Evolutionary conservation across 345 rosid species (phyloP).

Genomic region (Salix suchowensis): DNA sequence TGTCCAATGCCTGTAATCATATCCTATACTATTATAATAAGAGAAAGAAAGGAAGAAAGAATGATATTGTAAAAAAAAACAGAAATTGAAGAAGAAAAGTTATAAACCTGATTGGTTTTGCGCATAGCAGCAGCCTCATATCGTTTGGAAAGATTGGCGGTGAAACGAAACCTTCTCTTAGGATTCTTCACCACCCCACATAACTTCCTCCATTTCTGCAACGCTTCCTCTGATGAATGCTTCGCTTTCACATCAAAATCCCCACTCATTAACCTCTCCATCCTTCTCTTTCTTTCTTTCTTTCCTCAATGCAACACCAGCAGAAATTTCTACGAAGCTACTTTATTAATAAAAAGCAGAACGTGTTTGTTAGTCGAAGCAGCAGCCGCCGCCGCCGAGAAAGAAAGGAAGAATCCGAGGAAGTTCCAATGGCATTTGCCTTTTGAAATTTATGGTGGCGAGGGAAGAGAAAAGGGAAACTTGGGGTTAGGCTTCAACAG

Average conservation of each 20-base stretch:
- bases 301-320: neutral
- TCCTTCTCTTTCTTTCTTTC: neutral
- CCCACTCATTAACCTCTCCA: constrained; percentile 65
- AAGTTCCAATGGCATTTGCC: neutral
- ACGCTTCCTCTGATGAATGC: constrained; percentile 55
- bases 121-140: constrained; percentile 90
- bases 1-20: no score
- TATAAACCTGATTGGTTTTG: constrained; percentile 57
- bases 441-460: no score
- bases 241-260: constrained; percentile 67
- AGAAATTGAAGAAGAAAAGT: neutral
- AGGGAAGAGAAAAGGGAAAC: neutral
- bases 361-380: neutral
- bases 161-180: constrained; percentile 77
- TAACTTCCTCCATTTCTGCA: constrained; percentile 65
- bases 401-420: neutral
- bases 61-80: neutral
- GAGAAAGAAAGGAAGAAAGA: no score
- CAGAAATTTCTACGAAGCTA: neutral
- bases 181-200: constrained; percentile 84
- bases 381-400: neutral
- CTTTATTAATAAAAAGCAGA: neutral
- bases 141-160: constrained; percentile 85
- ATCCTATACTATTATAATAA: no score
- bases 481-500: neutral